Base-by-base conservation (phyloP, 768 basidiomycete species). In the Pulveroboletus sp. region DNA sequence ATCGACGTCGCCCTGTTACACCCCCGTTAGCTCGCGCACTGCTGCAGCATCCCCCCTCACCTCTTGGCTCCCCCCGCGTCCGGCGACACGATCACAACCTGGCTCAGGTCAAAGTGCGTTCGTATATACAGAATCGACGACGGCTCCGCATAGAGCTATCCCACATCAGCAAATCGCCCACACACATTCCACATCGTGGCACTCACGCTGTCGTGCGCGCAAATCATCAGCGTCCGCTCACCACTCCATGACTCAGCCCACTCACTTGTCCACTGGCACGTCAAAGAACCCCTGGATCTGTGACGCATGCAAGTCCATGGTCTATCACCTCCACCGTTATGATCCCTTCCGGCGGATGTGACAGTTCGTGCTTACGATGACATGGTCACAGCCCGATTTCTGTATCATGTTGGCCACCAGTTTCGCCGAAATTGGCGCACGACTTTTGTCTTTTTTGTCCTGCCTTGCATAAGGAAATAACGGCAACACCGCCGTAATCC, bases 201-300 rank as follows among this genome's bases (percentile, higher is more conserved):
- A 77, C 82, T 77, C 66, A 82, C 82, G 55, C 79, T 82, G 58
- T n/a, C 43, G 29, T 45, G 43, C 41, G 46, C 31, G 16, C 36
- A 43, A 42, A 12, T 34, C 23, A 23, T 67, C 41, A 69, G 61
- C 43, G 17, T 47, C 47, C 11, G 29, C 37, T 39, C 24, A 46
- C 45, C 4, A 16, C 32, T 2, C 35, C n/a, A 20, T 31, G 20
- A 34, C 17, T 35, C 39, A 42, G 47, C 48, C 30, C 50, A 82
- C 92, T 80, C 67, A 95, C 92, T 99, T 98, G 78, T 99, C 96
- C 62, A 97, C 95, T 8, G 96, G 96, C 37, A 98, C 94, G 69
- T 98, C 95, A 70, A 99, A 99, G 75, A 99, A 99, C 6, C 96
- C 96, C 73, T 99, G 96, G 55, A 99, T 98, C 66, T 99, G 96